Evolutionary conservation across 768 basidiomycete genomes (phyloP).

Genomic region (Podaxis carcinomalis): DNA sequence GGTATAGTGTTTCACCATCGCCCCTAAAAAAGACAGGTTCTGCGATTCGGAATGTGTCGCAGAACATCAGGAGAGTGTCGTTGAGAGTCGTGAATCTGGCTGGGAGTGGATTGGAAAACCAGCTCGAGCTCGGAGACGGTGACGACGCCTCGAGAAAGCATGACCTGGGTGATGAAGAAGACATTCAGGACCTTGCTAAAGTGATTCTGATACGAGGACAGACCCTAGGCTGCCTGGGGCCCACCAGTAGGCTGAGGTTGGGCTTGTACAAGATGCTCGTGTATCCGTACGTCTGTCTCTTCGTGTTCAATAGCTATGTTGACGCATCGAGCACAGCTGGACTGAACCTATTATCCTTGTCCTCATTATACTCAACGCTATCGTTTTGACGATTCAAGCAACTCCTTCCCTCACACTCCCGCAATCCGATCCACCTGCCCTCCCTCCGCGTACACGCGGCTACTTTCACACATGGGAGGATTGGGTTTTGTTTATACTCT

Average conservation of each 20-base stretch:
- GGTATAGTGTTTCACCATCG: conserved; percentile 52
- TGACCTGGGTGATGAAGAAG: conserved; percentile 30
- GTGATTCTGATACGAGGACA: conserved; percentile 63
- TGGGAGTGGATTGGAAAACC: conserved; percentile 54
- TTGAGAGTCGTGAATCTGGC: conserved; percentile 81
- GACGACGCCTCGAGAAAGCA: conserved; percentile 32
- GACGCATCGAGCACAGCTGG: conserved; percentile 42
- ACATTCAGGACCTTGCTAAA: conserved; percentile 37
- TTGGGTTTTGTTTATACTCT: conserved; percentile 76
- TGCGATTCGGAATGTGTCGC: conserved; percentile 53
- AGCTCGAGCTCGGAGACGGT: conserved; percentile 49
- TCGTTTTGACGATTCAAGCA: conserved; percentile 79
- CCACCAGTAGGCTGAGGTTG: conserved; percentile 59
- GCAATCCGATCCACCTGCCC: conserved; percentile 32
- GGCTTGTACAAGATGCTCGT: conserved; percentile 65
- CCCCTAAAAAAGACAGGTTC: conserved; percentile 60
- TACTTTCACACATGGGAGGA: conserved; percentile 94
- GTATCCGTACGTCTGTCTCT: conserved; percentile 52
- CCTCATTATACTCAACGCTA: conserved; percentile 79
- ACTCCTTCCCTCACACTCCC: conserved; percentile 55
- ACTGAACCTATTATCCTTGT: conserved; percentile 84
- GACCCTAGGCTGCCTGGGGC: conserved; percentile 74
- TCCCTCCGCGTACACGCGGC: conserved; percentile 46
- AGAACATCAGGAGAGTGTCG: conserved; percentile 58
- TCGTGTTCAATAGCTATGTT: conserved; percentile 5